Percentiles rank a stretch among this genome's conserved stretches.
Conservation (phyloP, 495 filamentous ascomycete genomes). For the Cercophora newfieldiana region DNA sequence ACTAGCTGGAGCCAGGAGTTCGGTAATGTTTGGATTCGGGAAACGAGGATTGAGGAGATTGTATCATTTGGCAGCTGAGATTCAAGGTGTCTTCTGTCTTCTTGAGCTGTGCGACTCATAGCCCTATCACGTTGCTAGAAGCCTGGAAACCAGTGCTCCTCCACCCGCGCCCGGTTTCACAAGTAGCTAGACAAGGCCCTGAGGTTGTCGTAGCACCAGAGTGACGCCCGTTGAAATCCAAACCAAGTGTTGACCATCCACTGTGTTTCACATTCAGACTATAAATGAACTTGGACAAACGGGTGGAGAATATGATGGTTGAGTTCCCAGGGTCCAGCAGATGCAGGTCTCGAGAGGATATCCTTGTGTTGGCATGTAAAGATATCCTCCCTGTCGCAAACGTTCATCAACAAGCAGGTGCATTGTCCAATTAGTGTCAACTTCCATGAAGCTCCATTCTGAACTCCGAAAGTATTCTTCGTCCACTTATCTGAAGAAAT, state of each 20-base stretch:
- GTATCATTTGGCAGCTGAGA: no score
- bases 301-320: not conserved
- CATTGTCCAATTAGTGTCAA: no score
- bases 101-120: no score
- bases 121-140: no score
- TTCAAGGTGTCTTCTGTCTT: no score
- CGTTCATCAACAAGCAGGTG: not conserved
- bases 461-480: not conserved
- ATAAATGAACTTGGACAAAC: not conserved
- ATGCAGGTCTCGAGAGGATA: not conserved
- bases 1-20: no score
- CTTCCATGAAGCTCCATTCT: not conserved
- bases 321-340: not conserved
- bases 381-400: not conserved
- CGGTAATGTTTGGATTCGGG: no score
- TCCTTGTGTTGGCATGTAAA: not conserved
- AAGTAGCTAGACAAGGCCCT: not conserved
- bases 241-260: not conserved
- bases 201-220: not conserved
- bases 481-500: not conserved
- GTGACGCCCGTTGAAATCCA: not conserved
- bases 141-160: no score
- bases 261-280: not conserved
- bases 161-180: no score
- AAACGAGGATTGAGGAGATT: no score